Percentiles rank a stretch among this genome's conserved stretches.
phyloP scores from a whole-genome alignment of 1,284 basidiomycete genomes.

The Pseudozyma pruni region DNA sequence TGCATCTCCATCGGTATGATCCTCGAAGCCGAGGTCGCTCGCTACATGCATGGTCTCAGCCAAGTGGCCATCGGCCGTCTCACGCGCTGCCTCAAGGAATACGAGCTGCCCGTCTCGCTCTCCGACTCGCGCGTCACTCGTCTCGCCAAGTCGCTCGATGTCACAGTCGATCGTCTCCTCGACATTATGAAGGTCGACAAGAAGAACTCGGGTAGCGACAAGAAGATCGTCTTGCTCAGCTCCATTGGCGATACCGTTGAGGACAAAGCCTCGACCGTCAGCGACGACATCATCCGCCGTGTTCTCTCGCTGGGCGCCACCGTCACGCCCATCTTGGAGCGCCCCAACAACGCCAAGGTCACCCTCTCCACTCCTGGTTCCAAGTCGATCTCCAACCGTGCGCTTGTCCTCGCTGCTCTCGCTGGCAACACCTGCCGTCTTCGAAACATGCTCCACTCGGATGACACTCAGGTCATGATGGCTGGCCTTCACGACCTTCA shows the following conservation, averaged over 20 bases:
- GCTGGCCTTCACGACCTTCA: constrained; percentile 78
- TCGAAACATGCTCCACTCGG: constrained; percentile 91
- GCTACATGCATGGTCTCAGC: constrained; percentile 60
- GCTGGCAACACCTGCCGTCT: constrained; percentile 87
- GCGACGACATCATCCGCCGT: constrained; percentile 64
- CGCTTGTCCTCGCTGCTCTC: constrained; percentile 90
- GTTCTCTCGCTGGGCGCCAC: constrained; percentile 75
- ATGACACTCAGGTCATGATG: constrained; percentile 99
- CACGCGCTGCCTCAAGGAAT: constrained; percentile 60
- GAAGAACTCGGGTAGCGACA: constrained; percentile 88
- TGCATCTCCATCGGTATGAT: constrained; percentile 67
- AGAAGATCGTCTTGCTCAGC: constrained; percentile 92
- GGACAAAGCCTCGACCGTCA: constrained; percentile 86
- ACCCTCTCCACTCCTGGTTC: constrained; percentile 92
- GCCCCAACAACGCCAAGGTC: constrained; percentile 69
- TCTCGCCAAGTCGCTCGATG: constrained; percentile 77
- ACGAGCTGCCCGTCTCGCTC: constrained; percentile 63
- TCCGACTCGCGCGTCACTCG: constrained; percentile 65
- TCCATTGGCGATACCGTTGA: constrained; percentile 92
- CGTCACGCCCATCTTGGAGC: constrained; percentile 41
- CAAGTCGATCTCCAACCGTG: constrained; percentile 96
- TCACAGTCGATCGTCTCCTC: constrained; percentile 84
- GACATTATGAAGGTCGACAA: constrained; percentile 96
- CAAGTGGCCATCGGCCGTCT: constrained; percentile 65
- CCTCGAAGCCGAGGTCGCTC: constrained; percentile 65